phyloP scores from a whole-genome alignment of 2,329 filamentous ascomycete genomes.

The Penicillium rolfsii region DNA sequence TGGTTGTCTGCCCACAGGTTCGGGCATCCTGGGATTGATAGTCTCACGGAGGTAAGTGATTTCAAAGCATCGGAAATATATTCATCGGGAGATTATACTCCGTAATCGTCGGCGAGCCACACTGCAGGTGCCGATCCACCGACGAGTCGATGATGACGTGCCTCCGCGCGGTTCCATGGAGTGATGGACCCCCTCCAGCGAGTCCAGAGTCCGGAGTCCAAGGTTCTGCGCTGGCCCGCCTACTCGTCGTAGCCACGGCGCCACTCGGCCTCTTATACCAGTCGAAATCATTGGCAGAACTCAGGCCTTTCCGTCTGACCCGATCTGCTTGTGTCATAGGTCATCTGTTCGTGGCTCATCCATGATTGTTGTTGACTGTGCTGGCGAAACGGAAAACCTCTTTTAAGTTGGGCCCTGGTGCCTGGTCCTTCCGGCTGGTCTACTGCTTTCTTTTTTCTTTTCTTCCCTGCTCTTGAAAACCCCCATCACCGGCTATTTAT shows the following conservation, averaged over 20 bases:
- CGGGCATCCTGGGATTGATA: too few species aligned
- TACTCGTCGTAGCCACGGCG: constrained; percentile 10
- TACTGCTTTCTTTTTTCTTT: not conserved
- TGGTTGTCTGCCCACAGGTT: too few species aligned
- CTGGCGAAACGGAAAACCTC: too few species aligned
- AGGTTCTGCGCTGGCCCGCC: not conserved
- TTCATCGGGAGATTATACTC: not conserved
- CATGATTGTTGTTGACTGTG: too few species aligned
- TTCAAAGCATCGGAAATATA: not conserved
- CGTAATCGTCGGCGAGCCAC: not conserved
- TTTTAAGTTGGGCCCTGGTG: constrained; percentile 11
- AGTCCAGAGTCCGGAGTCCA: too few species aligned
- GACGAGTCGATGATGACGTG: constrained; percentile 25
- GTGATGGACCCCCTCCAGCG: not conserved
- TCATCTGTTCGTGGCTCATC: constrained; percentile 9
- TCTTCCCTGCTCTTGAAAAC: not conserved
- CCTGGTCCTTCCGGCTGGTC: constrained; percentile 4
- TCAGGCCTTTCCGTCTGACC: constrained; percentile 9
- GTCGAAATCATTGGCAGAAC: not conserved
- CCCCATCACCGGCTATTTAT: not conserved
- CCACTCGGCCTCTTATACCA: constrained; percentile 13
- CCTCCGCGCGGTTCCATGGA: constrained; percentile 21
- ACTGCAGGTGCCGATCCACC: constrained; percentile 6
- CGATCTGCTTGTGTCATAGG: constrained; percentile 2
- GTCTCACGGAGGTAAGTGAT: not conserved